Evolutionary conservation across 257 asterid genomes (phyloP), one percentile per base, ranked within the genome.

Genomic region (Nicotiana paniculata): DNA sequence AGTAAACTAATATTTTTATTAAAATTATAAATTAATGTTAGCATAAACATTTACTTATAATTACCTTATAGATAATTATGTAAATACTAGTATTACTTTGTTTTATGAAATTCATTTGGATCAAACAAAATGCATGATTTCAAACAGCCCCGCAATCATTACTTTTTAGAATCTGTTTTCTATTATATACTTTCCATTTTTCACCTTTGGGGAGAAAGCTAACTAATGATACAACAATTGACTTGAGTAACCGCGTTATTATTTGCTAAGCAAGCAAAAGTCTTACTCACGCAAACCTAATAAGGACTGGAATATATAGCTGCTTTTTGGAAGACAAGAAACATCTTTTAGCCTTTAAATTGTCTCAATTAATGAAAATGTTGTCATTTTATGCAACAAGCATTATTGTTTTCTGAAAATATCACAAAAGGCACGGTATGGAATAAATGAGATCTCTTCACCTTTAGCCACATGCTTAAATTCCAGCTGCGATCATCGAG

Each of bases 201-300:
- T 72, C 28, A 72, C 61, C 79, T 72, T 72, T 46, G 79, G 78
- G 79, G 79, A 24, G 26, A 72, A 72, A 72, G 79, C 28, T 72
- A 35, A 72, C 28, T 46, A 46, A 72, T 72, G 39, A 46, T 72
- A 24, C 61, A 58, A 6, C 5, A 72, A 12, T 72, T 72, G 79
- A 72, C 79, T 72, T 13, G 16, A 72, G 79, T 46, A 72, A 72
- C 79, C 79, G 61, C 79, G 79, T 72, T 24, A 70, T 70, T 33
- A 72, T 72, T 72, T 72, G 37, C n/a, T 72, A 72, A 24, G 35
- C 79, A 72, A 72, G 15, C 6, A 46, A 72, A 72, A 72, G 61
- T 46, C 79, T 5, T 72, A 30, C 32, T 46, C 39, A 72, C 79
- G 39, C 79, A 72, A 72, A 46, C 61, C 79, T 13, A 55, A 55